phyloP scores from a whole-genome alignment of 805 yeast genomes.

The Ogataea naganishii region DNA sequence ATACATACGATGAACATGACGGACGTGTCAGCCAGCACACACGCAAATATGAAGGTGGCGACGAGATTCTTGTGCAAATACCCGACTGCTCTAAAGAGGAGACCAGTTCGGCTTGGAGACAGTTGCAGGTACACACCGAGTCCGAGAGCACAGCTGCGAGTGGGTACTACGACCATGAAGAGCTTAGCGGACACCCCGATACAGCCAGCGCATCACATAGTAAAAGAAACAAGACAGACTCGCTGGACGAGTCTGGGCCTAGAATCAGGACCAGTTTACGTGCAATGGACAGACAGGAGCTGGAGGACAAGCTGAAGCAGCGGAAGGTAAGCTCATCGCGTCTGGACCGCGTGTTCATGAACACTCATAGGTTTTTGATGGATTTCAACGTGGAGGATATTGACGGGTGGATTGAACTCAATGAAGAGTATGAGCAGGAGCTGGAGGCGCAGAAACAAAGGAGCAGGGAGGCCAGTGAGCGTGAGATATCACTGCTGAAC shows the following conservation, averaged over 20 bases:
- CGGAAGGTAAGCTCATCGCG: constrained; percentile 7
- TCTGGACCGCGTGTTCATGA: constrained; percentile 18
- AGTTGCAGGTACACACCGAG: too few relatives aligned
- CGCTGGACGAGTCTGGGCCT: too few relatives aligned
- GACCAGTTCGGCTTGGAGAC: too few relatives aligned
- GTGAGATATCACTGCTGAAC: constrained; percentile 9
- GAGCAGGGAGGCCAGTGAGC: constrained; percentile 1
- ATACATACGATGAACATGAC: neutral
- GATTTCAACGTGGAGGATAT: constrained; percentile 21
- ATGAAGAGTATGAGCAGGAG: constrained; percentile 23
- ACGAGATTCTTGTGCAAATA: constrained; percentile 11
- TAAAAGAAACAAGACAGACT: too few relatives aligned
- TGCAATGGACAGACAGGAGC: neutral
- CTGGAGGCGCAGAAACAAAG: constrained; percentile 11
- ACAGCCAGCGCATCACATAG: too few relatives aligned
- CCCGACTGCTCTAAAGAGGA: constrained; percentile 15
- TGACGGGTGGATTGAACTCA: constrained; percentile 22
- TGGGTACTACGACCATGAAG: too few relatives aligned
- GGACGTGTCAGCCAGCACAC: neutral
- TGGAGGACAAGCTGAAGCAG: neutral
- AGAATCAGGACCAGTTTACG: too few relatives aligned
- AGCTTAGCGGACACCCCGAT: too few relatives aligned
- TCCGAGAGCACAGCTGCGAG: too few relatives aligned
- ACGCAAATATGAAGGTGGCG: constrained; percentile 1
- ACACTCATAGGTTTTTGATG: constrained; percentile 17